Conservation (phyloP, 352 stramenopile genomes). For the Thalassiosira hispida region DNA sequence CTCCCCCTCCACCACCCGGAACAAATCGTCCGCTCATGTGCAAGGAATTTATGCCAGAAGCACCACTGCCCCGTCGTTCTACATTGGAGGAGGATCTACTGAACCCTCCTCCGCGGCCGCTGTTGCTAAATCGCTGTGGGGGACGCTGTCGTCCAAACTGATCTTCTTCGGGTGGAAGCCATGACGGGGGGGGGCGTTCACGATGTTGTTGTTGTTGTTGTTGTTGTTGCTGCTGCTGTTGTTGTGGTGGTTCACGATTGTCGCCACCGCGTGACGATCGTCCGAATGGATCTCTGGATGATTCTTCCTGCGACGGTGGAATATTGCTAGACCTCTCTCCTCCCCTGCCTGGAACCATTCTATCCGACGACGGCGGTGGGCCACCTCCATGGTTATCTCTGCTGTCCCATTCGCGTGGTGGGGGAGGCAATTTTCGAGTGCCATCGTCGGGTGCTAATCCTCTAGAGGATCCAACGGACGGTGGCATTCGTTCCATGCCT, state of each 20-base stretch:
- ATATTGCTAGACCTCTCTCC: too few relatives aligned
- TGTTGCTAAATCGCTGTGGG: slow-evolving; percentile 17
- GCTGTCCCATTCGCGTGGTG: not conserved
- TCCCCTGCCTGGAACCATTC: too few relatives aligned
- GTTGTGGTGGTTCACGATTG: too few relatives aligned
- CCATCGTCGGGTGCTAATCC: not conserved
- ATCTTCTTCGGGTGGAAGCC: slow-evolving; percentile 39
- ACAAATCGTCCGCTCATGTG: slow-evolving; percentile 31
- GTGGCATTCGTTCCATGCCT: too few relatives aligned
- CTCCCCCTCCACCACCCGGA: slow-evolving; percentile 6
- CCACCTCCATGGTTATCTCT: not conserved
- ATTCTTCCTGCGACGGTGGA: too few relatives aligned
- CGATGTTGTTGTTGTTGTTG: slow-evolving; percentile 6
- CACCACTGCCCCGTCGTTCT: slow-evolving; percentile 7
- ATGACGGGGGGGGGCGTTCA: not conserved
- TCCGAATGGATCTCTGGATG: too few relatives aligned
- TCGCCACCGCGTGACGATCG: too few relatives aligned
- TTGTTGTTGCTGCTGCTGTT: not conserved
- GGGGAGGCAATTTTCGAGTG: not conserved
- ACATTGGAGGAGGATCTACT: too few relatives aligned
- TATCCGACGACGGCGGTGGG: too few relatives aligned
- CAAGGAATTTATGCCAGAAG: slow-evolving; percentile 8
- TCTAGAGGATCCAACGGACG: not conserved
- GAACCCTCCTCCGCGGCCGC: slow-evolving; percentile 19
- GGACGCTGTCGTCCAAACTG: slow-evolving; percentile 56